These are phyloP conservation scores for Oryza brachyantha DNA, from an alignment of 176 grass and related monocot genomes.

Conservation along the genomic window DNA sequence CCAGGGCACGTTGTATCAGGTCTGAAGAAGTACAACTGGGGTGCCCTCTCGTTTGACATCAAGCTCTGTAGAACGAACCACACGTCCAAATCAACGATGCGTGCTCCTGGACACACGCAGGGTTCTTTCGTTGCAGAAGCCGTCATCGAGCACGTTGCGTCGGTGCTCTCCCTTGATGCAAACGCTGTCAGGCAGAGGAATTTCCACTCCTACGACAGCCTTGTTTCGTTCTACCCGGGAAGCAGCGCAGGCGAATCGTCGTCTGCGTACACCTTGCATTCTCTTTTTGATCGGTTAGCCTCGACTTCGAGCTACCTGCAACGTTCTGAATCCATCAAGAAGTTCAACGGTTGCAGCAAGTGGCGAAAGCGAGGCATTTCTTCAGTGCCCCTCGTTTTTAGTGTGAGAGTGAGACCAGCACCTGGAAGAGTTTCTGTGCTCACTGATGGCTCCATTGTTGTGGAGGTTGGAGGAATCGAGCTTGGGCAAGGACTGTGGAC, in stretches of 20 bases:
- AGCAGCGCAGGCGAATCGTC: constrained; percentile 39
- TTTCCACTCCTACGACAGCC: constrained; percentile 56
- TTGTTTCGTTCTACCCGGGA: constrained; percentile 43
- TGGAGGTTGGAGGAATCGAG: constrained; percentile 74
- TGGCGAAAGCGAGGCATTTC: constrained; percentile 74
- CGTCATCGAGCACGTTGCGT: constrained; percentile 74
- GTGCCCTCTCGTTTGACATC: constrained; percentile 62
- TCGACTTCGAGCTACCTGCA: constrained; percentile 38
- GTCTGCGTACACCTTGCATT: constrained; percentile 66
- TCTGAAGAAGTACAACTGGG: constrained; percentile 79
- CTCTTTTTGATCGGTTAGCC: constrained; percentile 46
- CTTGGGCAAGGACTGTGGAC: constrained; percentile 84
- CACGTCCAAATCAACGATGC: constrained; percentile 67
- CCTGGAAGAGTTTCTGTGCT: constrained; percentile 79
- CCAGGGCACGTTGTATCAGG: constrained; percentile 22
- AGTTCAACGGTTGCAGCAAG: constrained; percentile 57
- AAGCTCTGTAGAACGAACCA: constrained; percentile 76
- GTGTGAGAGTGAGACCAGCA: constrained; percentile 15
- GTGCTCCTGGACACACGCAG: constrained; percentile 68
- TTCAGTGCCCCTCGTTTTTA: constrained; percentile 46
- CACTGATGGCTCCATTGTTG: constrained; percentile 62
- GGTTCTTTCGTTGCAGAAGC: constrained; percentile 77
- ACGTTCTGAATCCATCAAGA: constrained; percentile 29
- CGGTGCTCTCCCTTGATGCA: constrained; percentile 38
- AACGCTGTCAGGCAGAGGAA: constrained; percentile 57